Base-by-base conservation (phyloP, 1,284 basidiomycete genomes). In the Ustilago sp. region DNA sequence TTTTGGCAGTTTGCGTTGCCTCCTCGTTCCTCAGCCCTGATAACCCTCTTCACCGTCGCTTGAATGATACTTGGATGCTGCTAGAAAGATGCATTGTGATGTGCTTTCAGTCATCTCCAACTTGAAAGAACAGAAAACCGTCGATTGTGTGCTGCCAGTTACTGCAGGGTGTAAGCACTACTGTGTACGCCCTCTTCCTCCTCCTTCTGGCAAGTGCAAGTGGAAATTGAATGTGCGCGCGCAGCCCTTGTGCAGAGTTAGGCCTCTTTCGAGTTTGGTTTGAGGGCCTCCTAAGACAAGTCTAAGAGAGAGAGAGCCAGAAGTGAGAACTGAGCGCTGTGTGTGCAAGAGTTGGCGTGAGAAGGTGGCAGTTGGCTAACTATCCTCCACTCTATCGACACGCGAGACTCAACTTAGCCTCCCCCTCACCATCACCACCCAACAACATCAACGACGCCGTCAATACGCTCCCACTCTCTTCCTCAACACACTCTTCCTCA, bases 381-480 rank as follows among this genome's bases (percentile, higher is more conserved):
- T 32, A 31, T 50, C 48, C 31, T 28, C 48, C 28, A 50, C 48
- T 32, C 23, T 28, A 28, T 50, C 48, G n/a, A 19, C n/a, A 38
- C 36, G n/a, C 43, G 19, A 45, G 43, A 45, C 43, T 50, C 48
- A 28, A 32, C 48, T 50, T 31, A 3, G 28, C 48, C 28, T 32
- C n/a, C 31, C 13, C 28, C 31, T 31, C 48, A 15, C 12, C 48
- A 50, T 50, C 48, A 31, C 6, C 28, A 39, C 23, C 61, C 43
- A 19, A 45, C 58, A 52, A 15, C 67, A 45, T 35, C 56, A 50
- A 31, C 52, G 23, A 53, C 50, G 45, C 45, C 66, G 45, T 58
- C 60, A 39, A 63, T 19, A 41, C 60, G 56, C 41, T 50, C 43
- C 50, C 23, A 28, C 23, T 3, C 23, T 43, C 34, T 36, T 34